Percentiles rank a stretch among this genome's conserved stretches.
Evolutionary conservation across 2,329 filamentous ascomycete genomes (phyloP).

Genomic region (Xylariaceae sp.): DNA sequence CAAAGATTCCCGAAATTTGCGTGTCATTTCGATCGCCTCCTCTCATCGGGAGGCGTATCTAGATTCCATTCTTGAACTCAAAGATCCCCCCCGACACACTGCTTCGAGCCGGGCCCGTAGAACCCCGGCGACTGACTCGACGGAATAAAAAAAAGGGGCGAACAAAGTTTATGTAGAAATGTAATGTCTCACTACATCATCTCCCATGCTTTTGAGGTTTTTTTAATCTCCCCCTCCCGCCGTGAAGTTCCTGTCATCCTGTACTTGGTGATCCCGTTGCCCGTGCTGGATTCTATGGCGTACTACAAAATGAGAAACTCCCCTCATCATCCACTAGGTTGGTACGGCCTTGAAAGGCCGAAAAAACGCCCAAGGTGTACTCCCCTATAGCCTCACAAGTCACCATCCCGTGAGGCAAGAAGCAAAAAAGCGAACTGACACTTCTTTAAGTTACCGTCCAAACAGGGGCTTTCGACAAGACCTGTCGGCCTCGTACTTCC

Average conservation of each 20-base stretch:
- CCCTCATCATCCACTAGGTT: not conserved
- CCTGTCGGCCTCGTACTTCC: slow-evolving; percentile 71
- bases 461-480: slow-evolving; percentile 71
- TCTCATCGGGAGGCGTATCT: slow-evolving; percentile 17
- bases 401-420: not conserved
- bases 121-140: not conserved
- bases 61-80: slow-evolving; percentile 8
- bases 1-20: slow-evolving; percentile 3
- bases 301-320: slow-evolving; percentile 12
- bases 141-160: slow-evolving; percentile 2
- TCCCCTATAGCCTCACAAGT: slow-evolving; percentile 5
- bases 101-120: not conserved
- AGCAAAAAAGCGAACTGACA: not conserved
- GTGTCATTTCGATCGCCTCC: slow-evolving; percentile 8
- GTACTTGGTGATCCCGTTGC: slow-evolving; percentile 3
- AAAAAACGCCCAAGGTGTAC: not conserved
- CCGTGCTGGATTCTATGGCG: slow-evolving; percentile 16
- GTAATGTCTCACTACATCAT: slow-evolving; percentile 18
- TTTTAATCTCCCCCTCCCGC: not conserved
- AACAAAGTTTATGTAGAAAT: slow-evolving; percentile 15
- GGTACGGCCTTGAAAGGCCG: not conserved
- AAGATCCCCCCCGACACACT: not conserved
- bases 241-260: not conserved
- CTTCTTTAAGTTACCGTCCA: slow-evolving; percentile 52
- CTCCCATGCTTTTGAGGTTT: slow-evolving; percentile 13